Conservation (phyloP, 345 rosid genomes). For the Arabis hirsuta region DNA sequence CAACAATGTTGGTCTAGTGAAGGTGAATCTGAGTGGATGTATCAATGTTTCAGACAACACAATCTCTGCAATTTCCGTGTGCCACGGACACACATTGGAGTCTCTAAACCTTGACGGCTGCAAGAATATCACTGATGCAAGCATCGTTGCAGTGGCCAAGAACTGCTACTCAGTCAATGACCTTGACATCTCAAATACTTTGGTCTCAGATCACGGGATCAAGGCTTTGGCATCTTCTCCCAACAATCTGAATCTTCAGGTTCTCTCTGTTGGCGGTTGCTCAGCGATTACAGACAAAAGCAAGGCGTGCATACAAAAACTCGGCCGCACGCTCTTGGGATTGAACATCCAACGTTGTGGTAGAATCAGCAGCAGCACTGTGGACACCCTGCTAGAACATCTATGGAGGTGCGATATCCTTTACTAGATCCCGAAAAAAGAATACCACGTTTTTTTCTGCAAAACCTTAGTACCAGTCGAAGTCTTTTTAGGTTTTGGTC, state of each 20-base stretch:
- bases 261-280: conserved; percentile 83
- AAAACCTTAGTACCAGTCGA: conserved; percentile 24
- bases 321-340: conserved; percentile 77
- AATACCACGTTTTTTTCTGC: conserved; percentile 45
- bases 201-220: conserved; percentile 70
- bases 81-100: conserved; percentile 85
- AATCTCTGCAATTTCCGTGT: conserved; percentile 55
- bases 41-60: conserved; percentile 66
- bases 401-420: conserved; percentile 94
- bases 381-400: conserved; percentile 62
- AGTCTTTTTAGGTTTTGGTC: conserved; percentile 64
- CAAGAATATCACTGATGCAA: conserved; percentile 66
- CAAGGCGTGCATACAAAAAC: conserved; percentile 57
- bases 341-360: conserved; percentile 84
- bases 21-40: conserved; percentile 78
- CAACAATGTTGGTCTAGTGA: conserved; percentile 65
- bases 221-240: conserved; percentile 58
- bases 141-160: conserved; percentile 66
- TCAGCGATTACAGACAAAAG: conserved; percentile 67
- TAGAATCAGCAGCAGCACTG: conserved; percentile 63
- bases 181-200: conserved; percentile 73
- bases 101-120: conserved; percentile 80
- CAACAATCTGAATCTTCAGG: conserved; percentile 69
- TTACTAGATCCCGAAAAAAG: conserved; percentile 48
- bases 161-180: conserved; percentile 72